Percentiles rank a stretch among this genome's conserved stretches.
phyloP scores from a whole-genome alignment of 371 early-diverging fungal genomes.

The Mortierella sp. region DNA sequence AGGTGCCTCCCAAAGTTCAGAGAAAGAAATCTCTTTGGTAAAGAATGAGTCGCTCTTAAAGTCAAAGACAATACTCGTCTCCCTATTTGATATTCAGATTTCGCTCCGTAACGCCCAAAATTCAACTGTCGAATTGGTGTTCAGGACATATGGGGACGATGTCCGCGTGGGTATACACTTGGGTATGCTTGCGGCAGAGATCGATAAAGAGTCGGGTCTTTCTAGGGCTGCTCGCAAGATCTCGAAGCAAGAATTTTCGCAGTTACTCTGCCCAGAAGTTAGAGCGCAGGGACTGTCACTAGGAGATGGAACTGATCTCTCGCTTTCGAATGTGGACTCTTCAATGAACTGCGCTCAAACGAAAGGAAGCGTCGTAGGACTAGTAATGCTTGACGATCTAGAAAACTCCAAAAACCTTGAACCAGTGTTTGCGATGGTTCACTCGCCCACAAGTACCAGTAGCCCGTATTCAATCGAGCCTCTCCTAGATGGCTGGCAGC shows the following conservation, averaged over 20 bases:
- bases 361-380: neutral
- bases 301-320: neutral
- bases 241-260: slow-evolving; percentile 5
- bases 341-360: neutral
- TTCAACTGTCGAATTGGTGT: slow-evolving; percentile 37
- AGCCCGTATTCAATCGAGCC: slow-evolving; percentile 18
- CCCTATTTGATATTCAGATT: slow-evolving; percentile 40
- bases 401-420: neutral
- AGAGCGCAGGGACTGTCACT: slow-evolving; percentile 4
- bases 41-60: neutral
- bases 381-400: slow-evolving; percentile 17
- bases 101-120: slow-evolving; percentile 12
- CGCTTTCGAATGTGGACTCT: neutral
- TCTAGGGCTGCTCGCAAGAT: slow-evolving; percentile 6
- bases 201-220: neutral
- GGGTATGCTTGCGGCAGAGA: slow-evolving; percentile 19
- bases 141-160: slow-evolving; percentile 19
- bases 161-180: slow-evolving; percentile 38
- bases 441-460: neutral
- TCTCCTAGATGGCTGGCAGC: slow-evolving; percentile 33
- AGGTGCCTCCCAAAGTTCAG: neutral
- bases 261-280: slow-evolving; percentile 16
- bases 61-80: slow-evolving; percentile 31
- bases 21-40: neutral
- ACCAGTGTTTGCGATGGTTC: slow-evolving; percentile 3